Evolutionary conservation across 2,329 filamentous ascomycete species (phyloP), one percentile per base, ranked within the genome.

Genomic region (Ophiostoma sp.): DNA sequence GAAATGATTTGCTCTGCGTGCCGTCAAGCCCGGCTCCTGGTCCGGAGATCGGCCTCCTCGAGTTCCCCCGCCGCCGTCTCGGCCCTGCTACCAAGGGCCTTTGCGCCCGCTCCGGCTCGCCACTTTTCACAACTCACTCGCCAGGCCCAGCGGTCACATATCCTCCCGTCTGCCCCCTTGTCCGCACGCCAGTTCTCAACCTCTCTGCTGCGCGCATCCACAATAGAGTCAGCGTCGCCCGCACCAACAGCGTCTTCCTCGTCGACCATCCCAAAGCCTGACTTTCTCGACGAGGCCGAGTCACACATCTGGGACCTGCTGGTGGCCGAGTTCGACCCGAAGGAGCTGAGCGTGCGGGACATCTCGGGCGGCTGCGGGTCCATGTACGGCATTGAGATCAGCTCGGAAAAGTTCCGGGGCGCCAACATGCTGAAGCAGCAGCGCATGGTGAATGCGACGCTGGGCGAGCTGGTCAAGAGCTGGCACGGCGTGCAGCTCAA

Each of bases 401-500:
- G 88, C 67, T 91, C 90, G 8, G 83, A 87, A 66, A 85, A 83
- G 75, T 96, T 96, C 79, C 83, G 84, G 69, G 92, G 91, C 66
- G 78, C 88, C 75, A 85, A 83, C 67, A 88, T 94, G 78, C 85
- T 96, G 72, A 92, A 92, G 83, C 92, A 95, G 81, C 92, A 95
- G 80, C 84, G 91, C 72, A 83, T 94, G 80, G 92, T 96, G 68
- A 94, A 94, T 77, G 82, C 86, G 27, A 85, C 90, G 23, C 82
- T 96, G 39, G 88, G 86, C 4, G 90, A 94, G 68, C 83, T 92
- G 78, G 88, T 95, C 76, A 92, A 91, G 82, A 81, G 82, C 54
- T 95, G 92, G 92, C 92, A 96, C 79, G 92, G 92, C 10, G 84
- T 95, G 72, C 91, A 94, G 81, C 82, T 96, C 76, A 88, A 88